phyloP scores from a whole-genome alignment of 2,329 filamentous ascomycete species.

The Ceratocystis huliohia region DNA sequence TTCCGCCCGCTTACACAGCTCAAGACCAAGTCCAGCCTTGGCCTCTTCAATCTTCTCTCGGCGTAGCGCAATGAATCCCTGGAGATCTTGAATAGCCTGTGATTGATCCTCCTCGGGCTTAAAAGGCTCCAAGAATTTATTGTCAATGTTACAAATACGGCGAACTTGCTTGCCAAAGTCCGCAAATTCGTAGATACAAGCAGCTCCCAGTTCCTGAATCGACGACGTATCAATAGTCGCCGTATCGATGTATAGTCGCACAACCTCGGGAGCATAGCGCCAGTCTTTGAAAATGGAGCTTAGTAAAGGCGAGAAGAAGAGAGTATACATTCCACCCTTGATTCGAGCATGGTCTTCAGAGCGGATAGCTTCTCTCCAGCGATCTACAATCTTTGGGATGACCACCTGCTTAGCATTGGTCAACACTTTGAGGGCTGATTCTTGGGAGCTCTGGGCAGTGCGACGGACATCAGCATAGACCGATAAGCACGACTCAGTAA shows the following conservation, averaged over 20 bases:
- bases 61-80: conserved; percentile 61
- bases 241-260: conserved; percentile 80
- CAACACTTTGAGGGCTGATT: conserved; percentile 84
- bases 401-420: conserved; percentile 79
- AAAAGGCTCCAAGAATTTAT: conserved; percentile 16
- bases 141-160: conserved; percentile 52
- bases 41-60: conserved; percentile 66
- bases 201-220: conserved; percentile 76
- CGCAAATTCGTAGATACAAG: conserved; percentile 71
- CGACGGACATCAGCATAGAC: conserved; percentile 91
- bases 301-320: conserved; percentile 76
- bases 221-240: conserved; percentile 86
- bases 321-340: conserved; percentile 84
- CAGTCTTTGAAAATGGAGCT: conserved; percentile 85
- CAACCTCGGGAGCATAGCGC: conserved; percentile 83
- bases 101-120: conserved; percentile 47
- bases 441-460: conserved; percentile 80
- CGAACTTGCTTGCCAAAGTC: conserved; percentile 79
- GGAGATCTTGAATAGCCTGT: conserved; percentile 45
- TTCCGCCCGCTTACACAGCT: conserved; percentile 64
- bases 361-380: conserved; percentile 65
- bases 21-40: conserved; percentile 67
- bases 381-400: conserved; percentile 72
- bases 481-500: conserved; percentile 81
- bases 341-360: conserved; percentile 78